Evolutionary conservation across 2,329 filamentous ascomycete genomes (phyloP).

Genomic region (Onygenales sp.): DNA sequence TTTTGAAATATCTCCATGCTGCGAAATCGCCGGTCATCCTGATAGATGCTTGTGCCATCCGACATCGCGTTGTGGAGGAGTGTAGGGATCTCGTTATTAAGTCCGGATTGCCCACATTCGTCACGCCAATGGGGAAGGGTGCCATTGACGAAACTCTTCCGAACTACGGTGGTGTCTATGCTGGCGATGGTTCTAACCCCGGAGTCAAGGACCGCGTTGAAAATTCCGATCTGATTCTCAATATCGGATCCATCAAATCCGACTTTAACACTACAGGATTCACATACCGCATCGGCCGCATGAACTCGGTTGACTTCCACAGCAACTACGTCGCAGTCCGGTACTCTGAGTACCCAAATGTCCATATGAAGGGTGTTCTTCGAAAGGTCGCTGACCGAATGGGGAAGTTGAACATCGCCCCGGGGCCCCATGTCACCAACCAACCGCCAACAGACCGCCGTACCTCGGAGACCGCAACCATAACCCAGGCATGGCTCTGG

Average conservation of each 20-base stretch:
- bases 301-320: constrained; percentile 74
- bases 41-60: constrained; percentile 70
- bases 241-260: constrained; percentile 30
- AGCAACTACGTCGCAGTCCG: constrained; percentile 62
- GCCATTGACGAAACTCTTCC: constrained; percentile 63
- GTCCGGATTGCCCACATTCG: constrained; percentile 66
- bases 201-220: constrained; percentile 29
- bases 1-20: constrained; percentile 59
- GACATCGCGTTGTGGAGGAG: constrained; percentile 62
- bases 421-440: constrained; percentile 47
- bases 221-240: constrained; percentile 31
- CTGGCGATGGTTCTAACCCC: constrained; percentile 60
- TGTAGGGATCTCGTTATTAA: constrained; percentile 62
- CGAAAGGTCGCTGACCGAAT: constrained; percentile 55
- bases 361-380: constrained; percentile 70
- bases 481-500: constrained; percentile 44
- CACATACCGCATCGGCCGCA: constrained; percentile 65
- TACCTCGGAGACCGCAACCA: constrained; percentile 23
- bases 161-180: constrained; percentile 73
- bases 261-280: constrained; percentile 56
- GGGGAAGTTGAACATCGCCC: constrained; percentile 46
- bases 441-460: constrained; percentile 29
- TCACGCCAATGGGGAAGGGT: constrained; percentile 78
- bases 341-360: constrained; percentile 68
- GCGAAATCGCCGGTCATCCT: constrained; percentile 67